These are phyloP conservation scores for Microdochium bolleyi DNA, from an alignment of 2,329 filamentous ascomycete genomes.

Conservation along the genomic window DNA sequence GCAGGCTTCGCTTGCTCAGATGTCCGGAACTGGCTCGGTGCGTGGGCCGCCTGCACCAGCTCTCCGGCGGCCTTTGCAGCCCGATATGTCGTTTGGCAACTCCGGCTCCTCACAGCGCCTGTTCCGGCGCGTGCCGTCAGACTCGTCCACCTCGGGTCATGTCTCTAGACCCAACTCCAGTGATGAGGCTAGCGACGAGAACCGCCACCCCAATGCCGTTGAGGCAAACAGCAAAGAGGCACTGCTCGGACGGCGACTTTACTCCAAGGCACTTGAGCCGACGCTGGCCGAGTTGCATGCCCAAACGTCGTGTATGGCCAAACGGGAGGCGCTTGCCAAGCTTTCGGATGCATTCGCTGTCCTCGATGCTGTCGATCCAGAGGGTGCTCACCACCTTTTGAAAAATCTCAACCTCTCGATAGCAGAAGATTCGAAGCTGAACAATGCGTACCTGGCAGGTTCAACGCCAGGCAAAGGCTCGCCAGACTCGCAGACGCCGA, in stretches of 20 bases:
- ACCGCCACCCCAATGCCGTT: constrained; percentile 46
- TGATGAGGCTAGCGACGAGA: constrained; percentile 49
- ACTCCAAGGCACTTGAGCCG: constrained; percentile 73
- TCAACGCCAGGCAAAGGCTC: constrained; percentile 21
- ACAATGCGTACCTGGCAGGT: constrained; percentile 33
- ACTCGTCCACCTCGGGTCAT: constrained; percentile 42
- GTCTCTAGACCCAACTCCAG: constrained; percentile 29
- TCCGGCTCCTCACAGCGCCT: constrained; percentile 84
- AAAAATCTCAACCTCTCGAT: constrained; percentile 69
- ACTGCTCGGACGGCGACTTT: constrained; percentile 71
- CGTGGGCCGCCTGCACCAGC: constrained; percentile 29
- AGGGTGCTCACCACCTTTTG: constrained; percentile 81
- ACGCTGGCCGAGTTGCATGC: constrained; percentile 79
- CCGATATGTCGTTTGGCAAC: constrained; percentile 92
- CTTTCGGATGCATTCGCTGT: constrained; percentile 80
- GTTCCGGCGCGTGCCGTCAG: constrained; percentile 78
- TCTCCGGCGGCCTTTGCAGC: constrained; percentile 70
- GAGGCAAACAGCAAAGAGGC: constrained; percentile 71
- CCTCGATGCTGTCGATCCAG: constrained; percentile 80
- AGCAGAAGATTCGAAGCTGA: constrained; percentile 60
- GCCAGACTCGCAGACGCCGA: constrained; percentile 30
- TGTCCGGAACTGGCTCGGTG: constrained; percentile 28
- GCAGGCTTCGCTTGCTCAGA: constrained; percentile 32
- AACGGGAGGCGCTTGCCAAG: constrained; percentile 75
- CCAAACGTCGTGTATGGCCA: constrained; percentile 59